Percentiles rank a stretch among this genome's conserved stretches.
These are phyloP conservation scores for Wallemia hederae DNA, from an alignment of 1,284 basidiomycete species.

Conservation along the genomic window DNA sequence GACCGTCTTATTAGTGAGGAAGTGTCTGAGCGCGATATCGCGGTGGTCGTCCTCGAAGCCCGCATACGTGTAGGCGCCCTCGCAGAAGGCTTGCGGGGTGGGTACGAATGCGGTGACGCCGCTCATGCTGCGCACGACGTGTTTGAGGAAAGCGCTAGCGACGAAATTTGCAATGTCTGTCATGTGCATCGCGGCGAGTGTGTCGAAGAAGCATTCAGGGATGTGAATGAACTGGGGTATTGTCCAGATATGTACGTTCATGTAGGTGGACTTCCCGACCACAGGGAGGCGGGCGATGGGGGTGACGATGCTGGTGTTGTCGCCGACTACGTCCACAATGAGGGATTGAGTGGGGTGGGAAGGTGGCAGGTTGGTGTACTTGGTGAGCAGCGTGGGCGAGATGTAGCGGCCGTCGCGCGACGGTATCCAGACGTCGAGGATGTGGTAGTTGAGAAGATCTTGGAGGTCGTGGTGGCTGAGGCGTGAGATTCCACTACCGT, in stretches of 20 bases:
- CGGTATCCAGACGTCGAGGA: not conserved
- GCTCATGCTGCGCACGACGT: not conserved
- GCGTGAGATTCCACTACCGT: not conserved
- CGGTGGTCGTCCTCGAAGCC: not conserved
- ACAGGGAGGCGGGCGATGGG: not conserved
- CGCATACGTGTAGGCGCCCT: not conserved
- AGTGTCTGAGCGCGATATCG: not conserved
- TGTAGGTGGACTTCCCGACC: not conserved
- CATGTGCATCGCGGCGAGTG: not conserved
- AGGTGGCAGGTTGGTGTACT: not conserved
- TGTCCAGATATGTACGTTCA: not conserved
- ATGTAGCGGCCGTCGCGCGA: not conserved
- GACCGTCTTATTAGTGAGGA: not conserved
- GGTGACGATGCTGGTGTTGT: no score
- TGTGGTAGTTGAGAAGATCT: not conserved
- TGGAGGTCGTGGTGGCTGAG: not conserved
- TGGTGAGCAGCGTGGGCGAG: not conserved
- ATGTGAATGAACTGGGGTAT: not conserved
- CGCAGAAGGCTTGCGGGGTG: not conserved
- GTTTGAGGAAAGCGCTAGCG: not conserved
- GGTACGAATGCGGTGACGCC: not conserved
- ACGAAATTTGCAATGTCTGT: not conserved
- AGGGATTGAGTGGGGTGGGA: not conserved
- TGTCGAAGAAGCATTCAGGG: not conserved
- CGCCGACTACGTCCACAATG: not conserved